Conservation (phyloP, 129 eudicot species). For the Pittosporum tobira region DNA sequence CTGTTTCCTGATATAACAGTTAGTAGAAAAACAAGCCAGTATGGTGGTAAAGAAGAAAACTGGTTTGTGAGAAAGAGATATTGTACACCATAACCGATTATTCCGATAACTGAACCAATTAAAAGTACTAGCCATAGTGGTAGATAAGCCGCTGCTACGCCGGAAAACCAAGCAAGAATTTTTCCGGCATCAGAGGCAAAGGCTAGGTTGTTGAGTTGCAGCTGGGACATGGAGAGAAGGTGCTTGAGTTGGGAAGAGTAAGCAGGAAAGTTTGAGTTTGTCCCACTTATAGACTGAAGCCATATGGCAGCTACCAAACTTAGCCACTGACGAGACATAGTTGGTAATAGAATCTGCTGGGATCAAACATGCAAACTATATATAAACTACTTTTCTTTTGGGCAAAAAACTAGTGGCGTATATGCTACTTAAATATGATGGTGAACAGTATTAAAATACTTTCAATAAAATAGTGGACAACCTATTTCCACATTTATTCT, state of each 20-base stretch:
- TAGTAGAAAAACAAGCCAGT: constrained; percentile 43
- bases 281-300: constrained; percentile 79
- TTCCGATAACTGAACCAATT: constrained; percentile 58
- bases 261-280: constrained; percentile 80
- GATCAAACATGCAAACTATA: no score
- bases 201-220: constrained; percentile 86
- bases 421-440: no score
- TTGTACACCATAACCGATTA: constrained; percentile 67
- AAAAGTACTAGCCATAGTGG: constrained; percentile 77
- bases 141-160: constrained; percentile 53
- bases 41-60: constrained; percentile 27
- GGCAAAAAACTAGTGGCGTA: no score
- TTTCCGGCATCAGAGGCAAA: constrained; percentile 92
- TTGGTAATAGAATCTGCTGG: not conserved
- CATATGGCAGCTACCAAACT: constrained; percentile 66
- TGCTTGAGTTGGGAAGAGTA: constrained; percentile 79
- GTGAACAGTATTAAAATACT: no score
- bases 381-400: no score
- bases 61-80: constrained; percentile 46
- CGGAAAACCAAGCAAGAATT: constrained; percentile 67
- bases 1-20: constrained; percentile 74
- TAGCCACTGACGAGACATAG: constrained; percentile 71
- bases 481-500: no score
- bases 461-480: no score
- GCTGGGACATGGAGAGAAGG: constrained; percentile 65